phyloP scores from a whole-genome alignment of 805 yeast species.

The Starmerella bombicola region DNA sequence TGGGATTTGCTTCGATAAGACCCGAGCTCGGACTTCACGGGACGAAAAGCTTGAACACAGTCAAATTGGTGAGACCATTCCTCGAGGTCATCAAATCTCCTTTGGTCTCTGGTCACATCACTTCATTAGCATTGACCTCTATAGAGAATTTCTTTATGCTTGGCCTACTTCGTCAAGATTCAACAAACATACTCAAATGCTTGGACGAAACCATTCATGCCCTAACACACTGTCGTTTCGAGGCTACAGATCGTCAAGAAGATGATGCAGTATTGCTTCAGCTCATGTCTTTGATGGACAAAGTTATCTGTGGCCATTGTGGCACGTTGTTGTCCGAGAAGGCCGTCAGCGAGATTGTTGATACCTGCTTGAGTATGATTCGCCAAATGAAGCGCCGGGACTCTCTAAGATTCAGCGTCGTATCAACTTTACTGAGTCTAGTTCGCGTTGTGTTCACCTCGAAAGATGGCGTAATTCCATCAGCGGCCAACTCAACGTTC shows the following conservation, averaged over 20 bases:
- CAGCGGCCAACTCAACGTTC: constrained; percentile 2
- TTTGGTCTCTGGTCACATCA: constrained; percentile 72
- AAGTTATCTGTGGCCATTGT: constrained; percentile 49
- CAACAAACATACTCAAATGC: constrained; percentile 45
- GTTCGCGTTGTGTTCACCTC: constrained; percentile 15
- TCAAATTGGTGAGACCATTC: constrained; percentile 76
- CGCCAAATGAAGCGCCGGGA: constrained; percentile 88
- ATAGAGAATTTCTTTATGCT: constrained; percentile 61
- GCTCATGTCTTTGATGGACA: constrained; percentile 63
- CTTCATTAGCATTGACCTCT: constrained; percentile 67
- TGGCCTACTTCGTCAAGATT: constrained; percentile 44
- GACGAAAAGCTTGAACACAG: constrained; percentile 49
- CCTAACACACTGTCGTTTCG: constrained; percentile 86
- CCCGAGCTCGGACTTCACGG: constrained; percentile 46
- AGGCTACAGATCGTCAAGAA: constrained; percentile 81
- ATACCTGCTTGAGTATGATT: constrained; percentile 82
- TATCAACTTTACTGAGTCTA: constrained; percentile 17
- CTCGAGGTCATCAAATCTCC: constrained; percentile 71
- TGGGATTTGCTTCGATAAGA: constrained; percentile 69
- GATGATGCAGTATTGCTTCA: constrained; percentile 85
- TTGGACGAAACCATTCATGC: constrained; percentile 59
- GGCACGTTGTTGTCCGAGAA: constrained; percentile 66
- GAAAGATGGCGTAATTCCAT: constrained; percentile 32
- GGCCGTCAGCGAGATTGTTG: constrained; percentile 74
- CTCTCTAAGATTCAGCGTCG: constrained; percentile 78